phyloP scores from a whole-genome alignment of 192 early-diverging fungal genomes.

The Phycomyces nitens region DNA sequence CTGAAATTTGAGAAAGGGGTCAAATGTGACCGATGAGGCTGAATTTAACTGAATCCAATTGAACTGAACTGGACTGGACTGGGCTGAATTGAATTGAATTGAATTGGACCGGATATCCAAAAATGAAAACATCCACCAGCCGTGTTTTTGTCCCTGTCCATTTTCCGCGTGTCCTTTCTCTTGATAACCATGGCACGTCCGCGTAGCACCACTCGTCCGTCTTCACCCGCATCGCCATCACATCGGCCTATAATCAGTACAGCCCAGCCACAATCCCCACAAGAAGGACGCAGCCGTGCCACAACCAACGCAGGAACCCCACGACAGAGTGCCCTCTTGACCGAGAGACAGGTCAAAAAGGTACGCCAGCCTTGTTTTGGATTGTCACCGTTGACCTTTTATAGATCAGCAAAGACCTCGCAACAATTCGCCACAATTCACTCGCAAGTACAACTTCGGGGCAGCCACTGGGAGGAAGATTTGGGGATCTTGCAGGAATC shows the following conservation, averaged over 20 bases:
- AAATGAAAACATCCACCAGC: no score
- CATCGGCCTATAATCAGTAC: not conserved
- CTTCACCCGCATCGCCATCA: not conserved
- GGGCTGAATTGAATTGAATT: no score
- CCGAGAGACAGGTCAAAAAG: constrained; percentile 24
- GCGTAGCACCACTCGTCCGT: not conserved
- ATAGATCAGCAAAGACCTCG: constrained; percentile 27
- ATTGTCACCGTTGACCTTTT: not conserved
- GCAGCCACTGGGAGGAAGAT: not conserved
- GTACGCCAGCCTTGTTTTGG: constrained; percentile 3
- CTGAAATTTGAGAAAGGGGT: not conserved
- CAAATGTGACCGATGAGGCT: no score
- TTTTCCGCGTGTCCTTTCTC: not conserved
- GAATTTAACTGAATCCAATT: no score
- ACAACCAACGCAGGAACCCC: constrained; percentile 2
- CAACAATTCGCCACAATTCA: constrained; percentile 16
- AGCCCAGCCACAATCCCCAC: not conserved
- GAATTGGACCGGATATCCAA: no score
- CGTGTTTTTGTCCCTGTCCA: not conserved
- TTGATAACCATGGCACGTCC: not conserved
- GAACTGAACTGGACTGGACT: no score
- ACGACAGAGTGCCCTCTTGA: constrained; percentile 16
- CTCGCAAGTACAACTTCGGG: not conserved
- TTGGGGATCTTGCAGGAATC: not conserved
- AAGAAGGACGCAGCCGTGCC: not conserved